These are phyloP conservation scores for Coemansia sp. DNA, from an alignment of 192 early-diverging fungal genomes.

Conservation along the genomic window DNA sequence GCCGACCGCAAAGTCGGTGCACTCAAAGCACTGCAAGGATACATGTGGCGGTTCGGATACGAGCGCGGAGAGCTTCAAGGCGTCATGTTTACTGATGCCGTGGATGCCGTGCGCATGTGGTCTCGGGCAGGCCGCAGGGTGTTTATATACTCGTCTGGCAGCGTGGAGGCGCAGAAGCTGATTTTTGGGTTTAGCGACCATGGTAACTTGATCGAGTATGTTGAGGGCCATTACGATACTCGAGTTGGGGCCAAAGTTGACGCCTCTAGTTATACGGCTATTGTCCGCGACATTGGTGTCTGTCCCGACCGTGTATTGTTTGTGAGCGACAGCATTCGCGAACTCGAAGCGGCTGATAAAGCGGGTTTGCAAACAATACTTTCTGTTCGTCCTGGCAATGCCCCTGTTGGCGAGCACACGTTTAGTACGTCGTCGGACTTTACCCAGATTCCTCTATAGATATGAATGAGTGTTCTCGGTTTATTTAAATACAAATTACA, in stretches of 20 bases:
- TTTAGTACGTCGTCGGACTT: constrained; percentile 22
- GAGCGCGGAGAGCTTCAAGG: constrained; percentile 72
- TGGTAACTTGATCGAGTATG: constrained; percentile 72
- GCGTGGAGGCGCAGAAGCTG: constrained; percentile 89
- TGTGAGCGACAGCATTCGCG: constrained; percentile 88
- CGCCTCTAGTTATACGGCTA: constrained; percentile 67
- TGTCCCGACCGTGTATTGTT: constrained; percentile 67
- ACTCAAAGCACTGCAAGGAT: constrained; percentile 90
- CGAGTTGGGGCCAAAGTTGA: constrained; percentile 80
- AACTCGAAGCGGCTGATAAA: constrained; percentile 73
- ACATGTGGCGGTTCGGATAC: constrained; percentile 92
- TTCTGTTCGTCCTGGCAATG: constrained; percentile 76
- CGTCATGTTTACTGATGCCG: constrained; percentile 84
- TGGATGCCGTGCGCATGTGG: constrained; percentile 76
- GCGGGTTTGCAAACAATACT: constrained; percentile 72
- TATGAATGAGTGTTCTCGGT: neutral
- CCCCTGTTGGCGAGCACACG: constrained; percentile 8
- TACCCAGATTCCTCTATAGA: constrained; percentile 26
- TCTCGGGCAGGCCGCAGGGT: constrained; percentile 58
- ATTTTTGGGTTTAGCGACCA: constrained; percentile 82
- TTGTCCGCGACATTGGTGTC: constrained; percentile 65
- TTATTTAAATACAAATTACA: neutral
- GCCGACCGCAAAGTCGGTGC: constrained; percentile 88
- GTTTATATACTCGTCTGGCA: constrained; percentile 97
- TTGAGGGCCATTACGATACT: constrained; percentile 92